Base-by-base conservation (phyloP, 495 filamentous ascomycete species). In the Pyronema omphalodes region DNA sequence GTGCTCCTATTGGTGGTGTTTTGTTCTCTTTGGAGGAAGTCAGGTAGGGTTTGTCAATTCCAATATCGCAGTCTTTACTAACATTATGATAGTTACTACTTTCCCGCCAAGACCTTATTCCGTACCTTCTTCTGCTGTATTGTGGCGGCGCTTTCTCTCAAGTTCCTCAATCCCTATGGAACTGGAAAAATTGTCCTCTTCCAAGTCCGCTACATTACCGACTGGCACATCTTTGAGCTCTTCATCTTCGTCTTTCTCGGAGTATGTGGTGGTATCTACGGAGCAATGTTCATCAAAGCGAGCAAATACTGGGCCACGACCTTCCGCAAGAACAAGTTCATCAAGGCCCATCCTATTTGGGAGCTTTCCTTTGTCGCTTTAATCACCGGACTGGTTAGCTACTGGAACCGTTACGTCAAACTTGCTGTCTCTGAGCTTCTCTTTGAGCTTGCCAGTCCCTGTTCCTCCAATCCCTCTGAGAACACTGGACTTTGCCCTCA, bases 121-220 rank as follows among this genome's bases (percentile, higher is more conserved):
- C 75, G 91, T 39, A 98, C 91, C 1, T 96, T 98, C 71, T 98
- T 95, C 69, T 94, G 88, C 68, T 98, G 89, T 68, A 96, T 96
- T 61, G 84, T 77, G 1, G 88, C 91, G 18, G 83, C 91, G 0
- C 66, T 98, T 23, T 86, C 88, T 3, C 71, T 96, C 53, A 94
- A 94, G 61, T 94, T 94, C 62, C 73, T 96, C 50, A 88, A 98
- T 54, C 91, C 91, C 0, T 98, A 98, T 64, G 89, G 88, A 15
- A 98, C 87, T 0, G 79, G 85, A 52, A 96, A 98, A 66, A 88
- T 98, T 53, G 91, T 98, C 55, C 74, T 96, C 58, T 98, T 98
- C 65, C 77, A 95, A 68, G 87, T 98, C 45, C 77, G 86, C 6
- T 98, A 96, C 60, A 66, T 84, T n/a, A 77, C 78, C 8, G 91